These are phyloP conservation scores for Nothomitra cinnamomea DNA, from an alignment of 2,329 filamentous ascomycete species.

Conservation along the genomic window DNA sequence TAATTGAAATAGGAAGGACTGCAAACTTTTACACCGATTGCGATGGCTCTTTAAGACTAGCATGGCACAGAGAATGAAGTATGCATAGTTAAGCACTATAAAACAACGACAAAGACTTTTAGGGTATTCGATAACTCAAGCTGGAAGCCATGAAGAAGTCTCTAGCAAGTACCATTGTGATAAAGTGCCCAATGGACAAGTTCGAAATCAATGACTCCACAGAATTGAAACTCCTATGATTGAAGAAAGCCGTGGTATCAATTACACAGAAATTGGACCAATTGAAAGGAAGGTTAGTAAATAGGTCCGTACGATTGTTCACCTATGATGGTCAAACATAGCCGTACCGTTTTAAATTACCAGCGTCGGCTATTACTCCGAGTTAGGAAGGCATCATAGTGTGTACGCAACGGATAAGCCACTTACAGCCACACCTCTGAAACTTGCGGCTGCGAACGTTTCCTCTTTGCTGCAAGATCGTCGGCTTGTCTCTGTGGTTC, in stretches of 20 bases:
- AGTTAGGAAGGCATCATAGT: neutral
- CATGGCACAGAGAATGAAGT: neutral
- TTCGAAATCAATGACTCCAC: neutral
- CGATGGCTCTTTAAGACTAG: no score
- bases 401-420: no score
- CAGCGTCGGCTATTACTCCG: neutral
- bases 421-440: slow-evolving; percentile 6
- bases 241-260: neutral
- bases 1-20: no score
- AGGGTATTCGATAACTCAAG: neutral
- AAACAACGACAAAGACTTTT: neutral
- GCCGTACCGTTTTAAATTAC: neutral
- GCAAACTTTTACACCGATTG: neutral
- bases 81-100: neutral
- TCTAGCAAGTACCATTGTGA: neutral
- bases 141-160: neutral
- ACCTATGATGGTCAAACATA: neutral
- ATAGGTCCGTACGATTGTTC: neutral
- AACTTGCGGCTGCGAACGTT: slow-evolving; percentile 6
- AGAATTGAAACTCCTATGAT: no score
- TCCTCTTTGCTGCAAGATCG: slow-evolving; percentile 4
- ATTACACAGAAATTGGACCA: neutral
- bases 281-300: neutral
- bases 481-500: slow-evolving; percentile 5
- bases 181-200: neutral